Evolutionary conservation across 2,329 filamentous ascomycete genomes (phyloP), one percentile per base, ranked within the genome.

Genomic region (Paradendryphiella salina): DNA sequence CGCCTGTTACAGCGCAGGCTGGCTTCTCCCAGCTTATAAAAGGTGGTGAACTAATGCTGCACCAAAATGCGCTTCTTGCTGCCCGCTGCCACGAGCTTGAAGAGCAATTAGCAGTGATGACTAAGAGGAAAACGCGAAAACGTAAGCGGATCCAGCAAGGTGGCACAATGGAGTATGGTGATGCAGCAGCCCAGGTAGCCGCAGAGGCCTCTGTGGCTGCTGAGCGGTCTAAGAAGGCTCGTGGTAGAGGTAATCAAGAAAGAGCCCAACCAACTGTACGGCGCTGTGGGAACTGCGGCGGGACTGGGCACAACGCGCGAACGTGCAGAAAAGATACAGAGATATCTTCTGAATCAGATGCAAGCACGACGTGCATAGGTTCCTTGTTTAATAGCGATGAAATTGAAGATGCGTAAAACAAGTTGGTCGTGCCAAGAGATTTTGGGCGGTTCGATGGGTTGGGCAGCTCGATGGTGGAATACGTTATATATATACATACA

Each of bases 71-170:
- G 3, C 17, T 29, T 39, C 28, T 39, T 7, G 26, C 28, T 8
- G 36, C 36, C 7, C 11, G 13, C 13, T 10, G 28, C 17, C 13
- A 15, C 3, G 5, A 39, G 21, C 13, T 39, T 64, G 0, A 90
- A 73, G 50, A 86, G 87, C 32, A 86, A 74, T 18, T 85, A 52
- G 66, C 14, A 38, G 20, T 14, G 13, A 1, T 38, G 9, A 38
- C 4, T 14, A 38, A 15, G 21, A 4, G n/a, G 13, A 13, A 6
- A 38, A 13, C 1, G 20, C n/a, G n/a, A 1, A 38, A 38, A 26
- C 14, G 20, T 8, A 38, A 38, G 21, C 4, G 13, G 8, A 26
- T 38, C 14, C 8, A 38, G 35, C 14, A 4, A 7, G 5, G 32
- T 34, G 17, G 32, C 9, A 34, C 13, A 15, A 18, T 34, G 17